phyloP scores from a whole-genome alignment of 73 alveolate genomes.

The Uronychia setigera region DNA sequence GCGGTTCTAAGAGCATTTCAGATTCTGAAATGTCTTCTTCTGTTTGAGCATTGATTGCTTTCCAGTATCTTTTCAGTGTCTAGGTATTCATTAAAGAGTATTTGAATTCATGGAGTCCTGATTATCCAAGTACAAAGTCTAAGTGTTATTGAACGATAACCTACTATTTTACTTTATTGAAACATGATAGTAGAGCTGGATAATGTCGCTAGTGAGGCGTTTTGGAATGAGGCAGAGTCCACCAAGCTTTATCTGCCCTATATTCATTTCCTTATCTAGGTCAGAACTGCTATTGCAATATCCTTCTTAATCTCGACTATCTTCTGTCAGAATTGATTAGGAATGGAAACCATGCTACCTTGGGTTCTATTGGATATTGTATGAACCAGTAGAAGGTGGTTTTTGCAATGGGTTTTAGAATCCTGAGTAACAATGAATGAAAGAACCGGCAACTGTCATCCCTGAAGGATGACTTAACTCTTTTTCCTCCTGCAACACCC shows the following conservation, averaged over 20 bases:
- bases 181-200: background rate
- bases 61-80: background rate
- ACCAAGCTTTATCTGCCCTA: background rate
- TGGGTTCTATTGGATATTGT: background rate
- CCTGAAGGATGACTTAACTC: background rate
- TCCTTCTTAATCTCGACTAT: too few species aligned
- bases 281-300: background rate
- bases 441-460: background rate
- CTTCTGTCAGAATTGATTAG: too few species aligned
- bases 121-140: background rate
- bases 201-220: background rate
- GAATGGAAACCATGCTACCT: too few species aligned
- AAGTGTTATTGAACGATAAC: background rate
- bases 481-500: background rate
- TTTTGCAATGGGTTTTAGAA: background rate
- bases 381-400: background rate
- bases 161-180: background rate
- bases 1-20: too few species aligned
- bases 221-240: background rate
- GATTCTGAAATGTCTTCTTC: too few species aligned
- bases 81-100: background rate
- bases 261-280: background rate
- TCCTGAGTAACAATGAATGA: background rate
- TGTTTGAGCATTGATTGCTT: too few species aligned
- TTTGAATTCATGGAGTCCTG: background rate